These are phyloP conservation scores for Fusarium armeniacum DNA, from an alignment of 2,329 filamentous ascomycete genomes.

Conservation along the genomic window DNA sequence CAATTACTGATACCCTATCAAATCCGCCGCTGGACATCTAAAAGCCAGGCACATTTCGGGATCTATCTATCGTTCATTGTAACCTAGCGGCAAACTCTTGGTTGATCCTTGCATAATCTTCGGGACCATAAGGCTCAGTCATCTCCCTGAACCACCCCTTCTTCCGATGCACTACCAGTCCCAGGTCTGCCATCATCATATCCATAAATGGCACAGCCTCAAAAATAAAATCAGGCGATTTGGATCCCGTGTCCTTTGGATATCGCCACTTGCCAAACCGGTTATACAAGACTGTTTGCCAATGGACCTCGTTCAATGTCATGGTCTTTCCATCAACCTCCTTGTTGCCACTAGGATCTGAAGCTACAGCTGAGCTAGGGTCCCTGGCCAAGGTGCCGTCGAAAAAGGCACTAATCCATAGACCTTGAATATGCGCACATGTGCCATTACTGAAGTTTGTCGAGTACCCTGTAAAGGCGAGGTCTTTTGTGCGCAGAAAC, in stretches of 20 bases:
- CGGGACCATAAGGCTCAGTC: not conserved
- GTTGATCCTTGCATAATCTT: not conserved
- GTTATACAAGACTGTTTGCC: not conserved
- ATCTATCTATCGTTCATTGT: too few species aligned
- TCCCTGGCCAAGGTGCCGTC: conserved; percentile 1
- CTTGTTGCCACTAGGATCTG: not conserved
- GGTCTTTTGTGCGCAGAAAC: conserved; percentile 2
- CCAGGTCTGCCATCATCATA: conserved; percentile 17
- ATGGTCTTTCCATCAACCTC: not conserved
- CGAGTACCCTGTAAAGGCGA: conserved; percentile 13
- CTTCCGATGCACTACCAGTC: not conserved
- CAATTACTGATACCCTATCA: not conserved
- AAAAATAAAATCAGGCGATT: conserved; percentile 4
- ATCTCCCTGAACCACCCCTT: conserved; percentile 11
- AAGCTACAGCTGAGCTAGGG: not conserved
- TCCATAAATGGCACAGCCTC: conserved; percentile 12
- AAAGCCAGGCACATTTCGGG: accelerated
- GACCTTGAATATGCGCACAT: conserved; percentile 10
- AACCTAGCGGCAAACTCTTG: not conserved
- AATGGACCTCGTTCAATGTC: not conserved
- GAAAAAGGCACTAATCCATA: conserved; percentile 11
- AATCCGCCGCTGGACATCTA: not conserved
- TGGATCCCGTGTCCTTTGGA: conserved; percentile 5
- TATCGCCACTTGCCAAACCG: conserved; percentile 20
- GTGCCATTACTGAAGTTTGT: conserved; percentile 7